phyloP scores from a whole-genome alignment of 1,284 basidiomycete species.

The Afroboletus lepidellus region DNA sequence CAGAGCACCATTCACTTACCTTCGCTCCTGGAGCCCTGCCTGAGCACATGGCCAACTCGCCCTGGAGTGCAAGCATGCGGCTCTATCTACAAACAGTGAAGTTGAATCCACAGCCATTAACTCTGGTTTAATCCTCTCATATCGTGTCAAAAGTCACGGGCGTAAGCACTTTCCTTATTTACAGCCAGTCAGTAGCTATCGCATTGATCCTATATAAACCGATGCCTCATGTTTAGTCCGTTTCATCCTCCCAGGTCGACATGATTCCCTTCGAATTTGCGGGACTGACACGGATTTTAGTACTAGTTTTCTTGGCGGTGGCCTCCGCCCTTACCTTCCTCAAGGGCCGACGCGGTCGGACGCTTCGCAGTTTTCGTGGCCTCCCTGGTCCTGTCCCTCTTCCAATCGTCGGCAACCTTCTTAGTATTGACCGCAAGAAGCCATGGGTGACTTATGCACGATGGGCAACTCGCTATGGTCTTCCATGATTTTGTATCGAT shows the following conservation, averaged over 20 bases:
- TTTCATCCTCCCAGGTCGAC: not conserved
- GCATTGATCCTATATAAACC: too few species aligned
- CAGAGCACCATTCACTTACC: too few species aligned
- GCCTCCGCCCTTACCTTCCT: slow-evolving; percentile 7
- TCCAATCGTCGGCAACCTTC: slow-evolving; percentile 23
- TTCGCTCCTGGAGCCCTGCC: too few species aligned
- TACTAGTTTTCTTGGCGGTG: slow-evolving; percentile 3
- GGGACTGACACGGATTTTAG: not conserved
- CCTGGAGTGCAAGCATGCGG: too few species aligned
- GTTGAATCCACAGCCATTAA: too few species aligned
- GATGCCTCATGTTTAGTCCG: too few species aligned
- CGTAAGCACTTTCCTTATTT: too few species aligned
- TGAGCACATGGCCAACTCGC: too few species aligned
- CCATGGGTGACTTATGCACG: slow-evolving; percentile 23
- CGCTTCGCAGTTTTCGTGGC: slow-evolving; percentile 2
- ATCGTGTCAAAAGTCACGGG: too few species aligned
- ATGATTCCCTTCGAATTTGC: not conserved
- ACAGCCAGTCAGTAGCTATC: too few species aligned
- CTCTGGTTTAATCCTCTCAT: too few species aligned
- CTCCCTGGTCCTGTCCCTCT: slow-evolving; percentile 24
- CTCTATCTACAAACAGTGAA: too few species aligned
- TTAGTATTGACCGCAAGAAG: slow-evolving; percentile 20
- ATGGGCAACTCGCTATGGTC: slow-evolving; percentile 24
- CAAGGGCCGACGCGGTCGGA: slow-evolving; percentile 1
- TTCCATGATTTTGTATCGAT: not conserved